A percentile compares a stretch with the other conserved stretches of the same genome.
Conservation (phyloP, 192 early-diverging fungal species). For the Dimargaris xerosporica region DNA sequence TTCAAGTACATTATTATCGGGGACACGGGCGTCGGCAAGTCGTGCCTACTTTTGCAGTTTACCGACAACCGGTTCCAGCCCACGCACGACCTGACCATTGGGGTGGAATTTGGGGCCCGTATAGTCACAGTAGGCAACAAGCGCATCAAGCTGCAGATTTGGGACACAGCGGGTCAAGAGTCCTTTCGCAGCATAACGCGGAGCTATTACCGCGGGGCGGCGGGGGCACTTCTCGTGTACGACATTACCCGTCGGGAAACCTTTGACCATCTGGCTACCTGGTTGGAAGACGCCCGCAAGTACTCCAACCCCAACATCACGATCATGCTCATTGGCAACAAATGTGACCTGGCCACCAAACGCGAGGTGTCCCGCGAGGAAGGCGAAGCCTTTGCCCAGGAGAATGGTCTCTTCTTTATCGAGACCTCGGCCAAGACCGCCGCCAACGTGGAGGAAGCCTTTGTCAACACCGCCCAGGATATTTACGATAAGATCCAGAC, state of each 20-base stretch:
- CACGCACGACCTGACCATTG: conserved; percentile 71
- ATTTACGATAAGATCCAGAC: conserved; percentile 67
- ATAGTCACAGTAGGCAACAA: conserved; percentile 63
- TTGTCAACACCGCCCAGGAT: conserved; percentile 63
- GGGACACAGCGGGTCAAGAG: conserved; percentile 87
- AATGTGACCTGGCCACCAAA: conserved; percentile 69
- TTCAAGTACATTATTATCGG: conserved; percentile 72
- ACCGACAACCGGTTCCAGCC: conserved; percentile 69
- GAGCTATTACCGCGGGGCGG: conserved; percentile 71
- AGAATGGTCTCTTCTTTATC: conserved; percentile 75
- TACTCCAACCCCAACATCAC: conserved; percentile 84
- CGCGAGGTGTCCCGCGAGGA: conserved; percentile 72
- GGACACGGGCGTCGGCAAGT: conserved; percentile 70
- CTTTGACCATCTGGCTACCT: conserved; percentile 57
- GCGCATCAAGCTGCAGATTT: conserved; percentile 82
- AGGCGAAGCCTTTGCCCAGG: conserved; percentile 72
- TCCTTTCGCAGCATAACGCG: conserved; percentile 73
- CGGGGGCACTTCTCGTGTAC: conserved; percentile 63
- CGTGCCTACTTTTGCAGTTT: conserved; percentile 66
- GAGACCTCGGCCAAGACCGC: conserved; percentile 86
- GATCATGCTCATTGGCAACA: conserved; percentile 84
- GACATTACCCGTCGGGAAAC: conserved; percentile 72
- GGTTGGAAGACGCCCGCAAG: conserved; percentile 75
- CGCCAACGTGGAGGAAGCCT: conserved; percentile 69
- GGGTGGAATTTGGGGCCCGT: conserved; percentile 70